A percentile compares a stretch with the other conserved stretches of the same genome.
These are phyloP conservation scores for Leccinellum albellum DNA, from an alignment of 768 basidiomycete genomes.

Conservation along the genomic window DNA sequence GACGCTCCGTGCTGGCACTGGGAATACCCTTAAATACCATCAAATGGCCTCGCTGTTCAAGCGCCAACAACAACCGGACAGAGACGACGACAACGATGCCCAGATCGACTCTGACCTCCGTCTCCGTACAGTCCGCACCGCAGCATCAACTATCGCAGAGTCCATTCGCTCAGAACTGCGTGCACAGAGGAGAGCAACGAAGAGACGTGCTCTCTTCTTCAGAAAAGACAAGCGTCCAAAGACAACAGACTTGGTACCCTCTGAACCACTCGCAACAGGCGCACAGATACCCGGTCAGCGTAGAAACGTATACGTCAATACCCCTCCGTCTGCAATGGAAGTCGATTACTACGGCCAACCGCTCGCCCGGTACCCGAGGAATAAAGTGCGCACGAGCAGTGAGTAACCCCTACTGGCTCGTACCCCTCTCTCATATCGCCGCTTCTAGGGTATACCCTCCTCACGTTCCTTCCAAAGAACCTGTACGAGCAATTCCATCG, in stretches of 20 bases:
- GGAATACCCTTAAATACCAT: neutral
- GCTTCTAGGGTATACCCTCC: constrained; percentile 73
- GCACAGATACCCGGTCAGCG: constrained; percentile 47
- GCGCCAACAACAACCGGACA: constrained; percentile 16
- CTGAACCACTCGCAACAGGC: constrained; percentile 17
- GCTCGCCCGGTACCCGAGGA: constrained; percentile 72
- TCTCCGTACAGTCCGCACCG: constrained; percentile 88
- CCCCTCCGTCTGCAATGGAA: constrained; percentile 60
- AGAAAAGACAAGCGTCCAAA: constrained; percentile 50
- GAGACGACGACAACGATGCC: constrained; percentile 42
- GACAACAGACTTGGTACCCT: constrained; percentile 29
- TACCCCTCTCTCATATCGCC: neutral
- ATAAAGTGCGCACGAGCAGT: constrained; percentile 95
- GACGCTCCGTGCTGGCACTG: constrained; percentile 43
- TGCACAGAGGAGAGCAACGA: constrained; percentile 49
- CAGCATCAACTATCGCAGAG: constrained; percentile 86
- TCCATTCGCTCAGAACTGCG: constrained; percentile 76
- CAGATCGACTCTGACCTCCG: constrained; percentile 82
- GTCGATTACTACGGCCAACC: constrained; percentile 74
- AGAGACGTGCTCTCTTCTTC: constrained; percentile 54
- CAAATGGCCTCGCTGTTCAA: neutral
- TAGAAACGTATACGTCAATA: constrained; percentile 80
- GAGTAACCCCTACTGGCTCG: constrained; percentile 32
- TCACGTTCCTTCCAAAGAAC: constrained; percentile 93
- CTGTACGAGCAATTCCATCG: constrained; percentile 92